Evolutionary conservation across 805 yeast species (phyloP).

Genomic region (Suhomyces xylopsoci): DNA sequence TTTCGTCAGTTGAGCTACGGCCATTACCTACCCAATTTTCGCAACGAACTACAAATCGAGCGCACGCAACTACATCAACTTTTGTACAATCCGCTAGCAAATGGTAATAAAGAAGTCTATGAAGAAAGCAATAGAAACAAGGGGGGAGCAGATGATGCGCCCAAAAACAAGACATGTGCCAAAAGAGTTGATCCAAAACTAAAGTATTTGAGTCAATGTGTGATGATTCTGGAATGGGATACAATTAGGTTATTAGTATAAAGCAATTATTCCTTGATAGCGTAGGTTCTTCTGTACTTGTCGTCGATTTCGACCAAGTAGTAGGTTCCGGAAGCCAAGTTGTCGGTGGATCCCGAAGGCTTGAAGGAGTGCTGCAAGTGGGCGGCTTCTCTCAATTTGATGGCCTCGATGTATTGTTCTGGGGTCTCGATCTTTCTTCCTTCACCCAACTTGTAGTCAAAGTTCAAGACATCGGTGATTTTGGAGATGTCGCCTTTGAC

Average conservation of each 20-base stretch:
- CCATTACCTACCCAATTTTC: too few species aligned
- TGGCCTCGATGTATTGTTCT: conserved; percentile 73
- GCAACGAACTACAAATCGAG: too few species aligned
- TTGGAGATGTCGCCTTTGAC: conserved; percentile 77
- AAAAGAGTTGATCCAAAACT: neutral
- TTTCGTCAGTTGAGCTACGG: too few species aligned
- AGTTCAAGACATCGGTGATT: conserved; percentile 62
- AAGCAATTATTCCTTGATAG: conserved; percentile 53
- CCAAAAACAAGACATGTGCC: neutral
- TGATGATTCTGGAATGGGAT: neutral
- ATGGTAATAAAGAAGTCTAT: neutral
- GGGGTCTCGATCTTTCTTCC: conserved; percentile 70
- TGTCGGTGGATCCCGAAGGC: conserved; percentile 78
- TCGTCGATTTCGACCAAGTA: conserved; percentile 84
- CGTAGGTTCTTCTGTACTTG: conserved; percentile 80
- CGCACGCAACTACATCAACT: neutral
- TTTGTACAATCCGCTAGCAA: neutral
- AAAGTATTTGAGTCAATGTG: neutral
- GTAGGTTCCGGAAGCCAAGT: conserved; percentile 71
- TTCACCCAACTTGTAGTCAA: conserved; percentile 61
- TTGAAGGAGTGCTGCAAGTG: conserved; percentile 75
- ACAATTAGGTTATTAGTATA: neutral
- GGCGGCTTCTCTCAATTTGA: conserved; percentile 83
- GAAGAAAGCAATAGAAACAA: neutral
- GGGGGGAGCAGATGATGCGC: neutral